Evolutionary conservation across 352 stramenopile genomes (phyloP).

Genomic region (Pythium inflatum): DNA sequence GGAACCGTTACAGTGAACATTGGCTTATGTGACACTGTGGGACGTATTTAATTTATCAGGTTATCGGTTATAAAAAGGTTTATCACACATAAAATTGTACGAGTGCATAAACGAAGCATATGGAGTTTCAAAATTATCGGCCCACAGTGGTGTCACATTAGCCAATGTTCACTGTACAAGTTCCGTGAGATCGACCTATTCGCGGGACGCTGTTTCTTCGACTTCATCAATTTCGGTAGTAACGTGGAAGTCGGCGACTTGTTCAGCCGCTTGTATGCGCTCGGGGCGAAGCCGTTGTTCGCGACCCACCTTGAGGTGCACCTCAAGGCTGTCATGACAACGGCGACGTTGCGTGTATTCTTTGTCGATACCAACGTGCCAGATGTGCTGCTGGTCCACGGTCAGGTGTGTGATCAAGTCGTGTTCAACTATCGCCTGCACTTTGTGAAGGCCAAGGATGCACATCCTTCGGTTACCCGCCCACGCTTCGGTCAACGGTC

Average conservation of each 20-base stretch:
- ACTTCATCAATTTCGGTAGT: neutral
- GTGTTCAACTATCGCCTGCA: slow-evolving; percentile 3
- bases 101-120: no score
- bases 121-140: no score
- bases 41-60: no score
- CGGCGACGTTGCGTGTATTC: neutral
- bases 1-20: no score
- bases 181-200: slow-evolving; percentile 4
- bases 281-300: slow-evolving; percentile 3
- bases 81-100: no score
- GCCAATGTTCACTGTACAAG: no score
- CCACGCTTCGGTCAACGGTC: slow-evolving; percentile 7
- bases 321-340: slow-evolving; percentile 6
- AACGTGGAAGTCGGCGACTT: neutral
- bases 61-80: no score
- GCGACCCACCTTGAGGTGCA: slow-evolving; percentile 1
- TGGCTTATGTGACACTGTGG: no score
- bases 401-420: neutral
- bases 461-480: neutral
- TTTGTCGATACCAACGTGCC: neutral
- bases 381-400: neutral
- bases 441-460: slow-evolving; percentile 1
- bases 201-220: neutral
- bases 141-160: no score
- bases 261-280: slow-evolving; percentile 4